Conservation (phyloP, 495 filamentous ascomycete genomes). For the Neurospora africana region DNA sequence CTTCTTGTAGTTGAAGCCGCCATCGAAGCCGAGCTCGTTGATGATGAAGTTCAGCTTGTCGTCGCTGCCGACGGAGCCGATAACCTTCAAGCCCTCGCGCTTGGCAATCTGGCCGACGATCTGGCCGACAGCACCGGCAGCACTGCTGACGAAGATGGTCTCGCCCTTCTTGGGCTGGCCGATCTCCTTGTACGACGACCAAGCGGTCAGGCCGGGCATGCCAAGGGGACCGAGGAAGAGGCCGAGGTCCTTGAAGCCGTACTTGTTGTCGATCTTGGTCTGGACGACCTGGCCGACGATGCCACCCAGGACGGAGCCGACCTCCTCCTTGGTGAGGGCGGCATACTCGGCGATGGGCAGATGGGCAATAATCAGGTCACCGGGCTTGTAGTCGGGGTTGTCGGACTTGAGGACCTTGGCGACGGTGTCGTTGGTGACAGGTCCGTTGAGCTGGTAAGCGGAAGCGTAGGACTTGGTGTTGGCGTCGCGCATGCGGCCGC, state of each 20-base stretch:
- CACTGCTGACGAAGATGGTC: constrained; percentile 77
- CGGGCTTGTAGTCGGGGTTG: constrained; percentile 47
- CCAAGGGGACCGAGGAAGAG: constrained; percentile 65
- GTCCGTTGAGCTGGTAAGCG: constrained; percentile 43
- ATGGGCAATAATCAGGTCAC: constrained; percentile 54
- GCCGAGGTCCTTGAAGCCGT: constrained; percentile 48
- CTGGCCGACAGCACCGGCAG: constrained; percentile 75
- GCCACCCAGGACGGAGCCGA: constrained; percentile 4
- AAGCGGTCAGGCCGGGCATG: constrained; percentile 83
- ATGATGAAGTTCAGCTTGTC: constrained; percentile 59
- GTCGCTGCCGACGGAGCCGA: constrained; percentile 56
- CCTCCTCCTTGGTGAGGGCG: constrained; percentile 23
- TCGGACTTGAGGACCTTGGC: constrained; percentile 58
- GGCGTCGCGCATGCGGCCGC: constrained; percentile 50
- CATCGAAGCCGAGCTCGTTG: constrained; percentile 58
- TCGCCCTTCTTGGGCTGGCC: constrained; percentile 79
- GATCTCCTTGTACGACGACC: constrained; percentile 70
- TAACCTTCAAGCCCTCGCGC: constrained; percentile 74
- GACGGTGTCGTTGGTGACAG: constrained; percentile 48
- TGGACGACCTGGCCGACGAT: constrained; percentile 9
- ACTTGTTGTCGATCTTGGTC: constrained; percentile 46
- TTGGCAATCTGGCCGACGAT: constrained; percentile 80
- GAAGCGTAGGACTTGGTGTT: constrained; percentile 51
- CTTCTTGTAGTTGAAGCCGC: constrained; percentile 61
- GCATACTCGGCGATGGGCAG: constrained; percentile 56